phyloP scores from a whole-genome alignment of 805 yeast species.

The Yarrowia deformans region DNA sequence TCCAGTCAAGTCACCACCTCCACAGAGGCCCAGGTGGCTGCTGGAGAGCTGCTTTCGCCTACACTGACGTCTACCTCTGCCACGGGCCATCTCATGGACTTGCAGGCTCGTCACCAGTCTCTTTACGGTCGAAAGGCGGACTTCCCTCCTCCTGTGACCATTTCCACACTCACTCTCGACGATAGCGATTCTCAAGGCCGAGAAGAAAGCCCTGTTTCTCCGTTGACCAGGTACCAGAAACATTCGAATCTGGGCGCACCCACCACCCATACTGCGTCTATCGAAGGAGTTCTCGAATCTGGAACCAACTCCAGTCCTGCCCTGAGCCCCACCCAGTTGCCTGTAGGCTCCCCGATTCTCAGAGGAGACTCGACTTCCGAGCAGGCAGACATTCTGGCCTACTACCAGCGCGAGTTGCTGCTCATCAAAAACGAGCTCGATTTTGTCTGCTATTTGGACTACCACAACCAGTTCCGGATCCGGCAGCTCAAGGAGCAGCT shows the following conservation, averaged over 20 bases:
- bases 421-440: conserved; percentile 66
- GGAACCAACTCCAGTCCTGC: conserved; percentile 27
- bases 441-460: conserved; percentile 62
- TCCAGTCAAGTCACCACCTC: conserved; percentile 11
- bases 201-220: conserved; percentile 32
- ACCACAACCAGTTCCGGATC: conserved; percentile 55
- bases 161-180: conserved; percentile 19
- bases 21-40: conserved; percentile 27
- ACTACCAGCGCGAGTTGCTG: conserved; percentile 65
- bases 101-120: conserved; percentile 32
- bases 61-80: conserved; percentile 13
- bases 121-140: conserved; percentile 30
- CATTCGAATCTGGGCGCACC: conserved; percentile 4
- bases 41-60: conserved; percentile 39
- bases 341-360: conserved; percentile 27
- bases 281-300: conserved; percentile 26
- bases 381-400: conserved; percentile 50
- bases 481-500: conserved; percentile 50
- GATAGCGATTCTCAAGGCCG: conserved; percentile 8
- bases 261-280: conserved; percentile 3
- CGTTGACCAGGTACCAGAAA: conserved; percentile 22
- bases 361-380: conserved; percentile 26
- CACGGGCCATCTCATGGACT: conserved; percentile 26
- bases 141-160: conserved; percentile 24
- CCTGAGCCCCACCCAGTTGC: conserved; percentile 17